Evolutionary conservation across 1,139 yeast species (phyloP), one percentile per base, ranked within the genome.

Genomic region (Komagataea norvegica): DNA sequence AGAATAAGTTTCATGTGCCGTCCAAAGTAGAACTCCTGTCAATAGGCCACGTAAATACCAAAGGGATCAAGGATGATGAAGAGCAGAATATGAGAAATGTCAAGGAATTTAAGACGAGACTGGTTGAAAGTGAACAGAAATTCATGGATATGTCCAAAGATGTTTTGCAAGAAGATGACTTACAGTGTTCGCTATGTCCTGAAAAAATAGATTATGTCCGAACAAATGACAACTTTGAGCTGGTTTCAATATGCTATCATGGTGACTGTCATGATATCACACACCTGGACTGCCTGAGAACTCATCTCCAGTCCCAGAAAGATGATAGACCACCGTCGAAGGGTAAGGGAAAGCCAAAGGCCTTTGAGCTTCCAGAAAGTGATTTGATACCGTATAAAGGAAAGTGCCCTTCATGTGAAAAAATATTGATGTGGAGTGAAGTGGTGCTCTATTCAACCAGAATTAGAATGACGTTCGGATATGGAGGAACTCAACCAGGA

Each of bases 281-380:
- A 19, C 82, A 77, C 54, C 49, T 77, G 25, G 29, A 53, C 1
- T 77, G 84, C 48, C 49, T 73, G 32, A 65, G 69, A 3, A 44
- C 50, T 2, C 23, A 35, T 4, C 54, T 53, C 25, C 36, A 50
- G 29, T 47, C 52, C 29, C 43, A 48, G 27, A 31, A 47, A 26
- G 21, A 16, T 5, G 32, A 25, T 8, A 14, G 23, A 11, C 24
- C 31, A 8, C 6, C n/a, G 6, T 19, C 24, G 23, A 29, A 31
- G 26, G 9, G 26, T 4, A 18, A 34, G 19, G 30, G 22, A 10
- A 15, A 19, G 5, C n/a, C 13, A 14, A 24, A 19, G 30, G 30
- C 34, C 10, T 20, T 33, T 26, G 40, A 40, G 5, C 8, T 31
- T 3, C 43, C 42, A 11, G 30, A 29, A n/a, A 37, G 42, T 15